Base-by-base conservation (phyloP, 345 rosid species). In the Populus deltoides region DNA sequence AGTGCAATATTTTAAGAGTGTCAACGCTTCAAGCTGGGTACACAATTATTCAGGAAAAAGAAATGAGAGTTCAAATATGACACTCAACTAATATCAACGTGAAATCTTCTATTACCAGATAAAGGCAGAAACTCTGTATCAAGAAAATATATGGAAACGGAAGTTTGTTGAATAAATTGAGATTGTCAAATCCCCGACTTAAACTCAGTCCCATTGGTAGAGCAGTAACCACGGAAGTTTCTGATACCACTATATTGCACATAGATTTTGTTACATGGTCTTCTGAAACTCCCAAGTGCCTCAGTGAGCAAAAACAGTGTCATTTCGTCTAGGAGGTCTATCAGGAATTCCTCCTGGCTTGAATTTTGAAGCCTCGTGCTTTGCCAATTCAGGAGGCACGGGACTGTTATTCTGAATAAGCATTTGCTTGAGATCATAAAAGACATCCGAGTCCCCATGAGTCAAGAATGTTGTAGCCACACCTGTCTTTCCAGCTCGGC, bases 391-490 rank as follows among this genome's bases (percentile, higher is more conserved):
- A 66, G 93, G 94, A 72, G 99, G 99, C 76, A 96, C 93, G 2
- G 89, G 85, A 79, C 97, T 93, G 78, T 94, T 92, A 76, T 94
- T 96, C 88, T 93, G 97, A 80, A 88, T 86, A 80, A 96, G 98
- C 99, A 93, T 93, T 88, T 93, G 98, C 90, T 91, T 96, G 70
- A 93, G 93, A 89, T 96, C 99, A 81, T 93, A 96, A 80, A 93
- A 93, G 51, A 96, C 98, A 49, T 96, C 94, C 1, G 87, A 75
- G 79, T 96, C 99, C 0, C 88, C 88, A 7, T 92, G 82, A 70
- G 99, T 93, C 84, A 95, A 82, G 87, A 96, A 96, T 51, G 98
- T 93, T 15, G 98, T 91, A 35, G 99, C 97, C 79, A 91, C 84
- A 85, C 98, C 98, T 4, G 93, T 93, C 85, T 96, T 96, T 69